phyloP scores from a whole-genome alignment of 2,329 filamentous ascomycete species.

The Pseudocercospora pini-densiflorae region DNA sequence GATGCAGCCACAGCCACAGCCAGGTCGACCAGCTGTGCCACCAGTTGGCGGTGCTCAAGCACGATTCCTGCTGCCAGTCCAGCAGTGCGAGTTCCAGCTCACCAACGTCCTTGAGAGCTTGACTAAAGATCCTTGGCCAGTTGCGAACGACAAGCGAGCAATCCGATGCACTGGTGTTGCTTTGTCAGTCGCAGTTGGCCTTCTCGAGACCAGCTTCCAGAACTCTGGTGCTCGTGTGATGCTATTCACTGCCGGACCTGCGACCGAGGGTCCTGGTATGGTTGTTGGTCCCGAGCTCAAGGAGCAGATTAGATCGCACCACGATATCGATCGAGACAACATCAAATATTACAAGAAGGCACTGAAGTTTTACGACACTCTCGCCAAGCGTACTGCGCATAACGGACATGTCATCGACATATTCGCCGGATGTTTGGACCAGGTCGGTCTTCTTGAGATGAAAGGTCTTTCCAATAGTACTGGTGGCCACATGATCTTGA shows the following conservation, averaged over 20 bases:
- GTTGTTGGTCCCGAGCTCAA: constrained; percentile 94
- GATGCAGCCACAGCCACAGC: constrained; percentile 70
- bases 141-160: constrained; percentile 87
- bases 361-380: constrained; percentile 93
- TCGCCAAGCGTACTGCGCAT: constrained; percentile 92
- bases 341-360: constrained; percentile 99
- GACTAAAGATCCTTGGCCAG: constrained; percentile 97
- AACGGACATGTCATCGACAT: constrained; percentile 98
- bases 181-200: constrained; percentile 89
- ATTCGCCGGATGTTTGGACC: constrained; percentile 95
- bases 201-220: constrained; percentile 93
- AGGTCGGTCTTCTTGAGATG: constrained; percentile 97
- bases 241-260: constrained; percentile 93
- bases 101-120: constrained; percentile 94
- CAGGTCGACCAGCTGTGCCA: constrained; percentile 65
- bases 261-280: constrained; percentile 95
- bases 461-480: constrained; percentile 96
- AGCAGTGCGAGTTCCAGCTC: constrained; percentile 95
- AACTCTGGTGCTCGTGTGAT: constrained; percentile 95
- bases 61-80: constrained; percentile 89
- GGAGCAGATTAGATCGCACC: constrained; percentile 96
- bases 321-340: constrained; percentile 98
- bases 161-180: constrained; percentile 94
- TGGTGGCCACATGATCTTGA: constrained; percentile 96
- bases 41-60: constrained; percentile 80